Percentiles rank a stretch among this genome's conserved stretches.
Evolutionary conservation across 306 rosid genomes (phyloP).

Genomic region (Dicorynia guianensis): DNA sequence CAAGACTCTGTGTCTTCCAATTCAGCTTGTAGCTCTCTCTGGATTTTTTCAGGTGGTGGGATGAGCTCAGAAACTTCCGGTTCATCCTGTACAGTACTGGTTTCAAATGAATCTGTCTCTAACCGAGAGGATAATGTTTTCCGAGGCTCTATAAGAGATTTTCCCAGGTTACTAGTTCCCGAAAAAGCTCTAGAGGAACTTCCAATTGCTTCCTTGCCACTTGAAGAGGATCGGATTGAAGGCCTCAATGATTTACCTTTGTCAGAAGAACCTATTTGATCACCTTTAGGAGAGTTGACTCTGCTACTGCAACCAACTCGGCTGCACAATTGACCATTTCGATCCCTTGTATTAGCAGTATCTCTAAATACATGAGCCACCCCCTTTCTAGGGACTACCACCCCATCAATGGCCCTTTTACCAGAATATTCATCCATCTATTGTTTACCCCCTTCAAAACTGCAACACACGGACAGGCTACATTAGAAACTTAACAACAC

Average conservation of each 20-base stretch:
- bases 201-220: slow-evolving; percentile 77
- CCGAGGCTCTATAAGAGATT: slow-evolving; percentile 54
- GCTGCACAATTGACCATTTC: slow-evolving; percentile 74
- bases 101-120: slow-evolving; percentile 83
- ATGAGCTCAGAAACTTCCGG: slow-evolving; percentile 58
- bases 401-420: slow-evolving; percentile 69
- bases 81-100: slow-evolving; percentile 79
- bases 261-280: slow-evolving; percentile 61
- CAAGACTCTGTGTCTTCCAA: slow-evolving; percentile 45
- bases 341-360: slow-evolving; percentile 65
- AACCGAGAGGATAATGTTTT: slow-evolving; percentile 59
- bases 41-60: slow-evolving; percentile 59
- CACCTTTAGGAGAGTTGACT: slow-evolving; percentile 62
- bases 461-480: slow-evolving; percentile 43
- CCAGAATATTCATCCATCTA: slow-evolving; percentile 88
- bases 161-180: slow-evolving; percentile 57
- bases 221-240: slow-evolving; percentile 56
- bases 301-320: slow-evolving; percentile 81
- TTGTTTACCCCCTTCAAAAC: slow-evolving; percentile 52
- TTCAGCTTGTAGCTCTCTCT: slow-evolving; percentile 57
- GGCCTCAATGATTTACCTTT: slow-evolving; percentile 70
- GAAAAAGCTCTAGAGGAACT: slow-evolving; percentile 73
- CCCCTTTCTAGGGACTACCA: slow-evolving; percentile 75
- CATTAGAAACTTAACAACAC: slow-evolving; percentile 20
- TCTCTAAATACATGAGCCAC: slow-evolving; percentile 72